A percentile compares a stretch with the other conserved stretches of the same genome.
Evolutionary conservation across 75 land plant species (phyloP).

Genomic region (Picea glauca): DNA sequence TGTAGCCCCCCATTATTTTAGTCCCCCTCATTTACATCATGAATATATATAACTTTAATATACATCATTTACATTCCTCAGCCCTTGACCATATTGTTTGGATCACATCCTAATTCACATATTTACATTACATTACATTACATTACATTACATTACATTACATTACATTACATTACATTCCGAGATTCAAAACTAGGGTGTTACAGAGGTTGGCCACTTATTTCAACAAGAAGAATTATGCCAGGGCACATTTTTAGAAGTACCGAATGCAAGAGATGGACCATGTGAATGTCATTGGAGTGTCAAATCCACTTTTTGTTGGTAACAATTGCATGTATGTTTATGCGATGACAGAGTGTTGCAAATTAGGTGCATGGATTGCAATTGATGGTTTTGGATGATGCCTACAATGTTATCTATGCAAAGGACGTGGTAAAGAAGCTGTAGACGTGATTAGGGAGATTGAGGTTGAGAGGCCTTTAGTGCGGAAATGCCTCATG

Average conservation of each 20-base stretch:
- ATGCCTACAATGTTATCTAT: conserved; percentile 48
- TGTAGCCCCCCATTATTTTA: no score
- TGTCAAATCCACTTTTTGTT: conserved; percentile 22
- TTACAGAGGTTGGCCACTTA: conserved; percentile 37
- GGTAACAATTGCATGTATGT: conserved; percentile 16
- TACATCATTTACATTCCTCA: no score
- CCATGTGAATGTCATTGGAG: conserved; percentile 29
- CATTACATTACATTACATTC: no score
- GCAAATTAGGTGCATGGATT: conserved; percentile 38
- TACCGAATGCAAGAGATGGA: conserved; percentile 50
- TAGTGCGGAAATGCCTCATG: conserved; percentile 83
- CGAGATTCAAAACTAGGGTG: no score
- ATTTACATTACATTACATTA: no score
- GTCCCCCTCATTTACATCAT: no score
- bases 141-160: no score
- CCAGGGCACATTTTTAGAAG: conserved; percentile 42
- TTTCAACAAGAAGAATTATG: conserved; percentile 42
- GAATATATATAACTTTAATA: no score
- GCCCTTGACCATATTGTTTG: no score
- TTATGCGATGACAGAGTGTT: conserved; percentile 53
- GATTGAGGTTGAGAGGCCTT: conserved; percentile 78
- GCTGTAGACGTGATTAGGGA: conserved; percentile 59
- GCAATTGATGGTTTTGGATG: conserved; percentile 57
- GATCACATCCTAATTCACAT: no score
- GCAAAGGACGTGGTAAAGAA: conserved; percentile 62